Conservation (phyloP, 1,284 basidiomycete genomes). For the Athelia sp. region DNA sequence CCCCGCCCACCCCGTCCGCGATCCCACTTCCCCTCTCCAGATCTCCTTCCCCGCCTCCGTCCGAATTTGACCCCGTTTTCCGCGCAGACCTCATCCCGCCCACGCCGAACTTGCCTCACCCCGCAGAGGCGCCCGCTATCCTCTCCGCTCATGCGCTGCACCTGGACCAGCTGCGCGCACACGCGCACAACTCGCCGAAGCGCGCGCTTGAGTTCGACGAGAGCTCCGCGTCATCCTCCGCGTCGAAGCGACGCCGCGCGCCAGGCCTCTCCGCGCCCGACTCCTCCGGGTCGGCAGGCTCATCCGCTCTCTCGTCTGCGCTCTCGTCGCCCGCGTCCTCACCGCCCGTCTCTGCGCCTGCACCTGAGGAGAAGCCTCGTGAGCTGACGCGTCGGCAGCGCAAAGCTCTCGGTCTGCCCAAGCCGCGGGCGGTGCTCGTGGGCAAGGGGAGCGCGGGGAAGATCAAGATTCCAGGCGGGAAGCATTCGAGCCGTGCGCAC, state of each 20-base stretch:
- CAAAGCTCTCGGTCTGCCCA: slow-evolving; percentile 63
- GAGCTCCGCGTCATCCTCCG: slow-evolving; percentile 39
- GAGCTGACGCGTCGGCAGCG: slow-evolving; percentile 60
- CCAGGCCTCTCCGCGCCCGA: slow-evolving; percentile 36
- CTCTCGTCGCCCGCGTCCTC: slow-evolving; percentile 22
- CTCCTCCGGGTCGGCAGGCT: slow-evolving; percentile 32
- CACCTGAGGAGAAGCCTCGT: slow-evolving; percentile 12
- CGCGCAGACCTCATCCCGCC: slow-evolving; percentile 19
- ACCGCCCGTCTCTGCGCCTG: slow-evolving; percentile 10
- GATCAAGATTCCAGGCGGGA: slow-evolving; percentile 57
- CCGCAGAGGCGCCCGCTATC: slow-evolving; percentile 2
- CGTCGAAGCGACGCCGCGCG: slow-evolving; percentile 36
- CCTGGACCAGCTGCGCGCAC: too few relatives aligned
- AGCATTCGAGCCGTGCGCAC: slow-evolving; percentile 18
- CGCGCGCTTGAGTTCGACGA: slow-evolving; percentile 65
- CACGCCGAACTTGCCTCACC: slow-evolving; percentile 12
- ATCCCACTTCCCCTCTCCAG: slow-evolving; percentile 28
- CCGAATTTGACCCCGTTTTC: slow-evolving; percentile 17
- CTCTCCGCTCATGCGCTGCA: neutral
- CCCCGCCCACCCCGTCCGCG: neutral
- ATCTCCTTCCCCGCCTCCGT: slow-evolving; percentile 37
- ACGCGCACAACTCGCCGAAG: slow-evolving; percentile 43
- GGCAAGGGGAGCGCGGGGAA: slow-evolving; percentile 35
- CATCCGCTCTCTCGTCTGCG: slow-evolving; percentile 38
- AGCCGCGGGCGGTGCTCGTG: slow-evolving; percentile 29